Percentiles rank a stretch among this genome's conserved stretches.
Evolutionary conservation across 192 early-diverging fungal genomes (phyloP).

Genomic region (Coemansia sp.): DNA sequence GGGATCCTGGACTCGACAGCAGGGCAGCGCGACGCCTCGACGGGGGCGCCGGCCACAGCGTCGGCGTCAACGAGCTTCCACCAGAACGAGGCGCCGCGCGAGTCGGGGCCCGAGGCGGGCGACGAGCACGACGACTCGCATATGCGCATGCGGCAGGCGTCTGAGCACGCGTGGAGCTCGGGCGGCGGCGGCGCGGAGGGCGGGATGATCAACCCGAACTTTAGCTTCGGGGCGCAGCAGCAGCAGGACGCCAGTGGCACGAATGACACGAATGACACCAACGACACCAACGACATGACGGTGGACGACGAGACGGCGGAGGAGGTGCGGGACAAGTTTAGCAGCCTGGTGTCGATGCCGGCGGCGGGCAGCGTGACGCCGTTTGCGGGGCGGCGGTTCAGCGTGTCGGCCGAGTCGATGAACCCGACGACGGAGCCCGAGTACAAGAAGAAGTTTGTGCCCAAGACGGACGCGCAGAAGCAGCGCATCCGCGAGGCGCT

Average conservation of each 20-base stretch:
- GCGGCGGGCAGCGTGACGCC: conserved; percentile 57
- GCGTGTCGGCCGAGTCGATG: conserved; percentile 96
- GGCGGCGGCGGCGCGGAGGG: conserved; percentile 17
- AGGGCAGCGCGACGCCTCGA: conserved; percentile 6
- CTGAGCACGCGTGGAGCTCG: conserved; percentile 48
- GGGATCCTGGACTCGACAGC: conserved; percentile 27
- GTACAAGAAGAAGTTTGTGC: conserved; percentile 83
- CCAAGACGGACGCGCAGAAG: conserved; percentile 84
- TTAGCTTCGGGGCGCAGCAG: conserved; percentile 56
- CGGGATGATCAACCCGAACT: conserved; percentile 46
- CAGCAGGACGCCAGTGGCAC: conserved; percentile 31
- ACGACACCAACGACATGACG: conserved; percentile 55
- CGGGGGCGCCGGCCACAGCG: conserved; percentile 1
- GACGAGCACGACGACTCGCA: conserved; percentile 40
- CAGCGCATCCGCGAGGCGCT: conserved; percentile 80
- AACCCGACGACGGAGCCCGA: conserved; percentile 76
- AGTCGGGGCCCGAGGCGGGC: conserved; percentile 40
- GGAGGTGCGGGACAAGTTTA: conserved; percentile 61
- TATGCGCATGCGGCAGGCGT: conserved; percentile 51
- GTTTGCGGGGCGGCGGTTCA: conserved; percentile 88
- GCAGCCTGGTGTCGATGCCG: conserved; percentile 56
- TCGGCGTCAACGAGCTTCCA: conserved; percentile 8
- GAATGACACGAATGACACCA: conserved; percentile 46
- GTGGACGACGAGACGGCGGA: conserved; percentile 62
- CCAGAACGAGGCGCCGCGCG: conserved; percentile 33